These are phyloP conservation scores for Dryadomyces quercus-mongolicae DNA, from an alignment of 2,329 filamentous ascomycete genomes.

Conservation along the genomic window DNA sequence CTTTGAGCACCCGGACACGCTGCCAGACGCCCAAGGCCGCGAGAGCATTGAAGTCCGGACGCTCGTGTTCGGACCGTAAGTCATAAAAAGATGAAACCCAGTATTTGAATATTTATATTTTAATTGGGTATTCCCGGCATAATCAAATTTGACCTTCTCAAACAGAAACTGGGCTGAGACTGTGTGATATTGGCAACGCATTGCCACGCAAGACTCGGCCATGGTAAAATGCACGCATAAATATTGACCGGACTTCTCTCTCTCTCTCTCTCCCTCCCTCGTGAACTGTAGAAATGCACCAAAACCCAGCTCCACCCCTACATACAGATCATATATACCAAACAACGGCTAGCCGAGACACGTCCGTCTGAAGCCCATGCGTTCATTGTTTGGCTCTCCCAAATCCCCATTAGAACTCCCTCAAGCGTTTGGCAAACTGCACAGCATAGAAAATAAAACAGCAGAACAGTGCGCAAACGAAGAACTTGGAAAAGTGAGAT, in stretches of 20 bases:
- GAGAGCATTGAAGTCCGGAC: slow-evolving; percentile 87
- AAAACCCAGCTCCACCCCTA: neutral
- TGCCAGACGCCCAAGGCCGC: slow-evolving; percentile 54
- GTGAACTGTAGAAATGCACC: neutral
- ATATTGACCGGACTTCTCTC: too few species aligned
- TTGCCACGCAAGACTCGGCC: neutral
- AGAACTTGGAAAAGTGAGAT: neutral
- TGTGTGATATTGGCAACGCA: neutral
- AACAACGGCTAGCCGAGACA: neutral
- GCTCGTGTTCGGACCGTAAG: slow-evolving; percentile 61
- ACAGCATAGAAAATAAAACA: neutral
- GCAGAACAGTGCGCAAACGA: neutral
- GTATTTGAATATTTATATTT: neutral
- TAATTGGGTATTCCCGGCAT: too few species aligned
- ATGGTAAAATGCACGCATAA: neutral
- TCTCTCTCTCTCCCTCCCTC: neutral
- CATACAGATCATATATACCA: neutral
- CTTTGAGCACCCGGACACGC: slow-evolving; percentile 64
- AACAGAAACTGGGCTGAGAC: neutral
- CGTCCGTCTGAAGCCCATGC: neutral
- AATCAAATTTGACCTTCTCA: too few species aligned
- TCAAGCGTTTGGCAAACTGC: neutral
- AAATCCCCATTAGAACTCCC: neutral
- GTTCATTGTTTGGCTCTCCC: neutral
- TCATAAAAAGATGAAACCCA: neutral